Evolutionary conservation across 2,329 filamentous ascomycete species (phyloP).

Genomic region (Microsporum ferrugineum): DNA sequence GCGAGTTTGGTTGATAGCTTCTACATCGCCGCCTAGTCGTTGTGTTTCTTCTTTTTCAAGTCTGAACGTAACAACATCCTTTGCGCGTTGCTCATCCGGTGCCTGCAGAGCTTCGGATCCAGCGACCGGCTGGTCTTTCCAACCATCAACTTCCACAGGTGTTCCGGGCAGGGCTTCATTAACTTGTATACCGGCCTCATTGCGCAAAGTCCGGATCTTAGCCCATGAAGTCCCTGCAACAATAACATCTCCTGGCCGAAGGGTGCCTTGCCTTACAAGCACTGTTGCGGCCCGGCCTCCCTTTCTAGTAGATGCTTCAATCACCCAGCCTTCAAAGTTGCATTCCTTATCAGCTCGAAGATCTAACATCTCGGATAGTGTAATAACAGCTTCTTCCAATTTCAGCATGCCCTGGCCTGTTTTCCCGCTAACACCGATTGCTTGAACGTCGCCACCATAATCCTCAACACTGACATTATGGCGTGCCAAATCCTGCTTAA

Average conservation of each 20-base stretch:
- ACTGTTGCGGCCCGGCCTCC: conserved; percentile 79
- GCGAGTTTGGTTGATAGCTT: conserved; percentile 62
- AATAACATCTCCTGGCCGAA: conserved; percentile 67
- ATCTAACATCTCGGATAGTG: conserved; percentile 80
- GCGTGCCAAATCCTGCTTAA: conserved; percentile 75
- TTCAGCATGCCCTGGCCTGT: conserved; percentile 85
- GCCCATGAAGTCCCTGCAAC: conserved; percentile 85
- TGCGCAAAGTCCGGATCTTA: conserved; percentile 68
- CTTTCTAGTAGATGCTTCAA: conserved; percentile 81
- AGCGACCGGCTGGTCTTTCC: conserved; percentile 74
- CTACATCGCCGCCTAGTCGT: conserved; percentile 55
- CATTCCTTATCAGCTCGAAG: conserved; percentile 69
- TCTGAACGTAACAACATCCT: conserved; percentile 65
- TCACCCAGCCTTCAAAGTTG: conserved; percentile 79
- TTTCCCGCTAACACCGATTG: conserved; percentile 82
- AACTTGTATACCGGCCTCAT: conserved; percentile 68
- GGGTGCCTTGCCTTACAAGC: conserved; percentile 75
- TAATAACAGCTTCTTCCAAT: conserved; percentile 79
- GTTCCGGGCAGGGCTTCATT: conserved; percentile 70
- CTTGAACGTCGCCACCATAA: conserved; percentile 86
- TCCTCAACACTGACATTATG: conserved; percentile 89
- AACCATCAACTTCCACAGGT: conserved; percentile 88
- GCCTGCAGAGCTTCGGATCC: conserved; percentile 84
- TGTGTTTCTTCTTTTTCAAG: conserved; percentile 58
- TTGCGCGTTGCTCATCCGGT: conserved; percentile 63